Base-by-base conservation (phyloP, 2,329 filamentous ascomycete genomes). In the Penicillium verrucosum region DNA sequence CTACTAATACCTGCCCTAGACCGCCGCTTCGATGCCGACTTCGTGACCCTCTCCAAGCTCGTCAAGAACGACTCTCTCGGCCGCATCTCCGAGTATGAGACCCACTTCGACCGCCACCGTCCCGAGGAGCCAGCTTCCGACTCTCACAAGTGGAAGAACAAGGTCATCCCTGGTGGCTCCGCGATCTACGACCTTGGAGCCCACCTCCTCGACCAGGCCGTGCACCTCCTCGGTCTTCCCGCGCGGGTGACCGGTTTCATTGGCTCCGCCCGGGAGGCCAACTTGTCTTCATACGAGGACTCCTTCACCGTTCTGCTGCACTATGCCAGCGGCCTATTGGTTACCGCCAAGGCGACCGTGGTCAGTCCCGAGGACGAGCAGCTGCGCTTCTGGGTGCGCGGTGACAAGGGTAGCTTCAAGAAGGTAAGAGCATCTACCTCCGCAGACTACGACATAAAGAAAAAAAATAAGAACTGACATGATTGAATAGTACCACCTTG, bases 1-100 rank as follows among this genome's bases (percentile, higher is more conserved):
- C 14, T 21, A 44, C 53, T 65, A 45, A 66, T 49, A 6, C 21
- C 29, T 18, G 18, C 41, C 1, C 48, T 51, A 76, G 73, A 91
- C 77, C 84, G 90, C 30, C 81, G 90, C 51, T 93, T 85, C 83
- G 90, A 94, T 70, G 79, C 84, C 34, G 90, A 93, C 74, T 94
- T 90, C 75, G 74, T 88, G 44, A 90, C 89, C 0, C 78, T 91
- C 44, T 80, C 79, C 64, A 81, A 85, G 63, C 80, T 92, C 27
- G 67, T 92, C 36, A 73, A 75, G 12, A 79, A 82, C 30, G 83
- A 80, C 37, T 77, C 77, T 0, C 78, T 93, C 4, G 90, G 89
- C 52, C 82, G 89, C n/a, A 76, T 92, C 38, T 81, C 88, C 52
- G 89, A 93, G 75, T 90, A 89, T 68, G 85, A 92, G 73, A 88